These are phyloP conservation scores for Aspergillus diversus DNA, from an alignment of 495 filamentous ascomycete species.

Conservation along the genomic window DNA sequence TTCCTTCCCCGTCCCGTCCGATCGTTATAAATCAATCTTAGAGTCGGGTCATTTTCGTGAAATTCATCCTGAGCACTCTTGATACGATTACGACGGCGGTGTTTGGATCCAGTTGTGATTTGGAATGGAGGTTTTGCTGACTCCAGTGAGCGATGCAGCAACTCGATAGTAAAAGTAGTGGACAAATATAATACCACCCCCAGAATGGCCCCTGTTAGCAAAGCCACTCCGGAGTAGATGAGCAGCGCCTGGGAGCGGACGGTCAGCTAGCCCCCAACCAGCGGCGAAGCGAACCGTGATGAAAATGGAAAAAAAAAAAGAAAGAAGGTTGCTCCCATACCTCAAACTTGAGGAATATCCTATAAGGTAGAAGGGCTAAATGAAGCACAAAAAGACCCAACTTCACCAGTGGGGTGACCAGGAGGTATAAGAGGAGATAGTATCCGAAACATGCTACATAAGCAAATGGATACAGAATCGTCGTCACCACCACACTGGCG, in stretches of 20 bases:
- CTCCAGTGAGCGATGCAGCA: slow-evolving; percentile 15
- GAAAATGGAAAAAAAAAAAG: not conserved
- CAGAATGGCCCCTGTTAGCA: slow-evolving; percentile 57
- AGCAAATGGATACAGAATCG: slow-evolving; percentile 41
- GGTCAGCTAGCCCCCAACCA: slow-evolving; percentile 23
- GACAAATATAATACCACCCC: slow-evolving; percentile 54
- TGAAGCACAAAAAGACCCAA: slow-evolving; percentile 41
- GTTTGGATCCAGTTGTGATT: slow-evolving; percentile 14
- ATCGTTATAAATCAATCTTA: slow-evolving; percentile 26
- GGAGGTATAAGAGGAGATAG: slow-evolving; percentile 32
- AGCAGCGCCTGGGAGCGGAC: slow-evolving; percentile 58
- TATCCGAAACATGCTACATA: slow-evolving; percentile 30
- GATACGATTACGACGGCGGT: not conserved
- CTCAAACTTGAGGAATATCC: slow-evolving; percentile 63
- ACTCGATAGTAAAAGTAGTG: slow-evolving; percentile 18
- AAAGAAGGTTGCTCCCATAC: slow-evolving; percentile 42
- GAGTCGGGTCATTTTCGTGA: slow-evolving; percentile 8
- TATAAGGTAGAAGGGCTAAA: slow-evolving; percentile 42
- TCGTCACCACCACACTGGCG: slow-evolving; percentile 33
- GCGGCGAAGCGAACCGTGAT: slow-evolving; percentile 22
- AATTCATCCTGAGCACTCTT: slow-evolving; percentile 11
- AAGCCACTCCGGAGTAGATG: slow-evolving; percentile 64
- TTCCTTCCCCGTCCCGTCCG: slow-evolving; percentile 43
- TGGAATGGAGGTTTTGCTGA: not conserved
- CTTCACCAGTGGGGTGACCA: slow-evolving; percentile 52